These are phyloP conservation scores for Moringa oleifera DNA, from an alignment of 345 rosid genomes.

Conservation along the genomic window DNA sequence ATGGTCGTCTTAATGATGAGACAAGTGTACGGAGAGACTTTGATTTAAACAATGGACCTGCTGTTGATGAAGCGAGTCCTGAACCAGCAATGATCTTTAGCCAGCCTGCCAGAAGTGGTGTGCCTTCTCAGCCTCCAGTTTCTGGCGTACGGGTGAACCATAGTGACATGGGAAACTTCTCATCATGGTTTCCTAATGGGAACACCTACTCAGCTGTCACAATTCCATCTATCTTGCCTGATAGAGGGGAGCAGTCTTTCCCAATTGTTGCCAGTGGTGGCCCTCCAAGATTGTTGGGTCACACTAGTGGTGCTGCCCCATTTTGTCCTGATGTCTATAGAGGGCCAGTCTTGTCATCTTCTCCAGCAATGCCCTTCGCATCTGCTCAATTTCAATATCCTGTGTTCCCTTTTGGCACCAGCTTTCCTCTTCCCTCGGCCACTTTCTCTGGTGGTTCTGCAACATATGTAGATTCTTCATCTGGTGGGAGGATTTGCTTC, in stretches of 20 bases:
- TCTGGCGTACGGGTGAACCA: slow-evolving; percentile 44
- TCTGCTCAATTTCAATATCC: slow-evolving; percentile 71
- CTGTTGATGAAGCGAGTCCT: slow-evolving; percentile 41
- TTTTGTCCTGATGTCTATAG: slow-evolving; percentile 58
- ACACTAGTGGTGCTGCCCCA: slow-evolving; percentile 43
- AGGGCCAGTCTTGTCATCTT: slow-evolving; percentile 63
- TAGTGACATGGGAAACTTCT: slow-evolving; percentile 47
- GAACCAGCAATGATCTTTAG: slow-evolving; percentile 42
- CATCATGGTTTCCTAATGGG: slow-evolving; percentile 64
- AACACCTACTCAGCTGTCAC: slow-evolving; percentile 51
- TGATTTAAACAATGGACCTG: slow-evolving; percentile 87
- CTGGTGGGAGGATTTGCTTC: slow-evolving; percentile 58
- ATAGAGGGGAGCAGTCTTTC: slow-evolving; percentile 61
- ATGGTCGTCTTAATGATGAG: slow-evolving; percentile 32
- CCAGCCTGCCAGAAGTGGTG: slow-evolving; percentile 38
- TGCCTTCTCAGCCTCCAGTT: slow-evolving; percentile 45
- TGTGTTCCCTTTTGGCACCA: slow-evolving; percentile 50
- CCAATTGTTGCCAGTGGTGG: slow-evolving; percentile 51
- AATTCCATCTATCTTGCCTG: slow-evolving; percentile 55
- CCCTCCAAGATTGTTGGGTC: slow-evolving; percentile 61
- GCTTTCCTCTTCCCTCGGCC: slow-evolving; percentile 54
- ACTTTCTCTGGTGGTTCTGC: slow-evolving; percentile 66
- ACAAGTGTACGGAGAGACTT: slow-evolving; percentile 49
- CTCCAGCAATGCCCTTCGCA: slow-evolving; percentile 70
- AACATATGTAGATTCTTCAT: slow-evolving; percentile 58